phyloP scores from a whole-genome alignment of 306 rosid genomes.

The Pueraria montana region DNA sequence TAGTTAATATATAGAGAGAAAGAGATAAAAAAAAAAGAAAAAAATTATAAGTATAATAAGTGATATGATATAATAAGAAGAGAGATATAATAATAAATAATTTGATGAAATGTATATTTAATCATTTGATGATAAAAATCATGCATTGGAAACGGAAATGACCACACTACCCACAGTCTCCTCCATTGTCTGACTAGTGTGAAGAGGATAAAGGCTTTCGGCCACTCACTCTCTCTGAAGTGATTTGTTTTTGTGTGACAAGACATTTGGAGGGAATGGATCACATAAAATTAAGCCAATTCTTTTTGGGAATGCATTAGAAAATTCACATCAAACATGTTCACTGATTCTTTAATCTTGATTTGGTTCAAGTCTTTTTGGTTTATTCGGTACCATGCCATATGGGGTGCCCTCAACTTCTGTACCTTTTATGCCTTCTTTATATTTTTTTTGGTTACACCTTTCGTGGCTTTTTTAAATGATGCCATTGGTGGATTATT shows the following conservation, averaged over 20 bases:
- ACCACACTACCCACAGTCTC: slow-evolving; percentile 54
- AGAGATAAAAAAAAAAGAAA: no score
- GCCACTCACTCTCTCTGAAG: slow-evolving; percentile 25
- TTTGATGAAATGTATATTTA: no score
- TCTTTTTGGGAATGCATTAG: background rate
- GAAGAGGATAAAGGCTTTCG: slow-evolving; percentile 36
- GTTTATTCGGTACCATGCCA: background rate
- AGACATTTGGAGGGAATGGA: slow-evolving; percentile 40
- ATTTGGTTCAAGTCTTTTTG: background rate
- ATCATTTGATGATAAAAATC: background rate
- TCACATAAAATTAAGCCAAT: slow-evolving; percentile 27
- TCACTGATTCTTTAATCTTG: slow-evolving; percentile 18
- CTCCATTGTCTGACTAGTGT: slow-evolving; percentile 37
- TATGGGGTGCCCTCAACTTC: slow-evolving; percentile 1
- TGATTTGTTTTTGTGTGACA: slow-evolving; percentile 35
- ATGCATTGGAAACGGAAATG: slow-evolving; percentile 51
- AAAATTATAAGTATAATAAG: no score
- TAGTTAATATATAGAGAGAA: background rate
- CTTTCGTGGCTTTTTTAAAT: slow-evolving; percentile 10
- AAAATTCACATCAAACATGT: slow-evolving; percentile 29
- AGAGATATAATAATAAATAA: no score
- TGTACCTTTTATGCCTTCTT: slow-evolving; percentile 5
- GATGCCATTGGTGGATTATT: slow-evolving; percentile 10
- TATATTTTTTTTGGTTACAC: background rate
- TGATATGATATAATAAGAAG: no score